Evolutionary conservation across 2,329 filamentous ascomycete species (phyloP).

Genomic region (Scytalidium lignicola): DNA sequence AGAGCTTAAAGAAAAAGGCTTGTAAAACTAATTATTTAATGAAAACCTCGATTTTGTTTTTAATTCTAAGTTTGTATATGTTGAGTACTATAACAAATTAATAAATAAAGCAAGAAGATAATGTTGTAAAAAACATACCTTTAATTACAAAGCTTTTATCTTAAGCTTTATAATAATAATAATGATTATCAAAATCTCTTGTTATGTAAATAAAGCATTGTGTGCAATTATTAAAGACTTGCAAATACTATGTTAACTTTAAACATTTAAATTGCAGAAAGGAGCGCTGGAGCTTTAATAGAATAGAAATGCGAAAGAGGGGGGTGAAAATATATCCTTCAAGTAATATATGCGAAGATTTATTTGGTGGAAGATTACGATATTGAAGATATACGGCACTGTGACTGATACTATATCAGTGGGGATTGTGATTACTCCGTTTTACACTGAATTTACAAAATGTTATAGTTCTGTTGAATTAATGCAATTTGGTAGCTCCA

Average conservation of each 20-base stretch:
- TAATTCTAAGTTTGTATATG: background rate
- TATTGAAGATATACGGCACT: no score
- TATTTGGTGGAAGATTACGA: no score
- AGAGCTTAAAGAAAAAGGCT: constrained; percentile 13
- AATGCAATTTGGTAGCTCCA: no score
- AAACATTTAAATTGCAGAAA: constrained; percentile 30
- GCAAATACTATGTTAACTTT: constrained; percentile 38
- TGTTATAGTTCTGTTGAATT: no score
- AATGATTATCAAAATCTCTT: constrained; percentile 25
- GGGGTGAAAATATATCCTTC: no score
- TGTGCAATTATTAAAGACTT: constrained; percentile 19
- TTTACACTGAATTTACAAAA: no score
- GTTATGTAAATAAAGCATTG: constrained; percentile 32
- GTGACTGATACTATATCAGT: no score
- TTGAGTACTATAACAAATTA: background rate
- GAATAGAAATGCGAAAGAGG: no score
- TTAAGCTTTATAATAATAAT: constrained; percentile 19
- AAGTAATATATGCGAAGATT: no score
- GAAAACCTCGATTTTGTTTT: constrained; percentile 16
- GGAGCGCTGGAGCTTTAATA: no score
- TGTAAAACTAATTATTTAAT: constrained; percentile 25
- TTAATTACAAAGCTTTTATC: constrained; percentile 19
- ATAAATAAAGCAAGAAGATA: background rate
- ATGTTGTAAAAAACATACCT: constrained; percentile 9
- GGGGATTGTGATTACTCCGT: no score